phyloP scores from a whole-genome alignment of 2,329 filamentous ascomycete genomes.

The Pseudocercospora eumusae region DNA sequence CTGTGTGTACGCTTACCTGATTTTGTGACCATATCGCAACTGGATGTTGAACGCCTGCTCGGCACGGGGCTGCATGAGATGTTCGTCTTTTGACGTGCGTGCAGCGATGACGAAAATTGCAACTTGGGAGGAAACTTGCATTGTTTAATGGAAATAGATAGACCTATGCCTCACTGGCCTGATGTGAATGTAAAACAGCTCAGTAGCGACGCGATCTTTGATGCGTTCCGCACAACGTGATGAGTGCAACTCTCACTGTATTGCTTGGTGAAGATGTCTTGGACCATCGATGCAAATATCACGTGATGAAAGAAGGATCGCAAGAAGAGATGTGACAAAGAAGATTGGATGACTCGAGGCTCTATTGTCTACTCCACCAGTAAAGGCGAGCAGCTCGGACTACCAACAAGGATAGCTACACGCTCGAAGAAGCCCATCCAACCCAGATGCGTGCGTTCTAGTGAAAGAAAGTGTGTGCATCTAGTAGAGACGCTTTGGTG shows the following conservation, averaged over 20 bases:
- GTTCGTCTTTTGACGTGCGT: not conserved
- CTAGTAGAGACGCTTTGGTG: slow-evolving; percentile 97
- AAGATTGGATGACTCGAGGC: slow-evolving; percentile 35
- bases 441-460: not conserved
- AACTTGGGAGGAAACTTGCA: not conserved
- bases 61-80: not conserved
- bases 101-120: not conserved
- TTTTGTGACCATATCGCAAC: not conserved
- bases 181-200: slow-evolving; percentile 2
- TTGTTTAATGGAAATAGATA: not conserved
- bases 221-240: not conserved
- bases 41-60: not conserved
- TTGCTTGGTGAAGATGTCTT: not conserved
- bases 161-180: slow-evolving; percentile 3
- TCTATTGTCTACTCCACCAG: slow-evolving; percentile 37
- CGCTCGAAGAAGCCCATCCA: slow-evolving; percentile 34
- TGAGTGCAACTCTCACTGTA: not conserved
- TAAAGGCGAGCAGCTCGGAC: slow-evolving; percentile 36
- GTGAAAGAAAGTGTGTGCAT: slow-evolving; percentile 22
- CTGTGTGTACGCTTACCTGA: not conserved
- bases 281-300: not conserved
- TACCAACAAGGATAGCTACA: slow-evolving; percentile 27
- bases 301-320: not conserved
- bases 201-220: not conserved
- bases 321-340: not conserved